phyloP scores from a whole-genome alignment of 1,139 yeast species.

The Blastobotrys aristatus region DNA sequence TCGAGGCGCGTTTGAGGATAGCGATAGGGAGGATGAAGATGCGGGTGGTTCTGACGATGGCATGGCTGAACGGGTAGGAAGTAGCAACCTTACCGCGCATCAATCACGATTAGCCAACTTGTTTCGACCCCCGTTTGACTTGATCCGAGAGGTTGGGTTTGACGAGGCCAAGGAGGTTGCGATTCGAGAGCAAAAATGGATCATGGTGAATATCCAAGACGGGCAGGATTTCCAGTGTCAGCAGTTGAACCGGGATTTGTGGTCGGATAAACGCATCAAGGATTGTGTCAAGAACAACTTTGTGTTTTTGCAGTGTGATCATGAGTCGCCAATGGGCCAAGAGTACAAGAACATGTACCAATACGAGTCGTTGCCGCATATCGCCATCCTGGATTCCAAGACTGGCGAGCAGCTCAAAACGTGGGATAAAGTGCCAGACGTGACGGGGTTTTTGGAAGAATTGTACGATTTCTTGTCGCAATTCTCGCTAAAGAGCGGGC shows the following conservation, averaged over 20 bases:
- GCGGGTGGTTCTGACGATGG: constrained; percentile 24
- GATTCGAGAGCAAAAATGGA: constrained; percentile 64
- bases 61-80: constrained; percentile 23
- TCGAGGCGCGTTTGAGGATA: constrained; percentile 14
- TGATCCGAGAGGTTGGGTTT: constrained; percentile 60
- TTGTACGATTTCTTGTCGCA: constrained; percentile 43
- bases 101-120: constrained; percentile 71
- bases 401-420: constrained; percentile 82
- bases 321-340: constrained; percentile 68
- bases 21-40: constrained; percentile 20
- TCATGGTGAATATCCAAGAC: constrained; percentile 83
- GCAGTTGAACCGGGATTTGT: constrained; percentile 84
- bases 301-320: constrained; percentile 66
- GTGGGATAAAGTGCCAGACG: constrained; percentile 63
- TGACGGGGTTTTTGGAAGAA: constrained; percentile 50
- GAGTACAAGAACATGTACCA: constrained; percentile 70
- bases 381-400: constrained; percentile 88
- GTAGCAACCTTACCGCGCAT: constrained; percentile 45
- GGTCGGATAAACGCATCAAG: constrained; percentile 73
- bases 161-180: constrained; percentile 72
- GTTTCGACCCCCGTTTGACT: constrained; percentile 91
- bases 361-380: constrained; percentile 70
- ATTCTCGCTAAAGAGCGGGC: constrained; percentile 60
- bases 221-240: constrained; percentile 82
- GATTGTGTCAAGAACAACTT: constrained; percentile 61